phyloP scores from a whole-genome alignment of 2,329 filamentous ascomycete genomes.

The Hortaea werneckii region DNA sequence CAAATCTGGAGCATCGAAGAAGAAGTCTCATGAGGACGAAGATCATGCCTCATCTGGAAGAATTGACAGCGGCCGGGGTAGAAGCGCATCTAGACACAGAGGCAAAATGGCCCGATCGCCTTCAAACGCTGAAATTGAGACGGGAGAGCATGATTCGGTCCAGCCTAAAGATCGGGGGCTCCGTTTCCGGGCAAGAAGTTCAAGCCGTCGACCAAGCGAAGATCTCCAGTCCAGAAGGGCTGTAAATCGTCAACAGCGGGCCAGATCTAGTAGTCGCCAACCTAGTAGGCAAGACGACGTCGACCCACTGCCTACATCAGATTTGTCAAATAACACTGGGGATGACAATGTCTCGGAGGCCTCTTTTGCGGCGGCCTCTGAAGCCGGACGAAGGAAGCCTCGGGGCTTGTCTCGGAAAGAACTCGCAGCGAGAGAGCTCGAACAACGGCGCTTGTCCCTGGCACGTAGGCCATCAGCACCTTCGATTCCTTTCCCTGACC shows the following conservation, averaged over 20 bases:
- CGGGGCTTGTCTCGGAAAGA: conserved; percentile 30
- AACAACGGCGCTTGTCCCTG: conserved; percentile 76
- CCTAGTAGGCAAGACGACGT: conserved; percentile 3
- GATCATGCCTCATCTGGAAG: not conserved
- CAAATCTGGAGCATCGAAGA: conserved; percentile 1
- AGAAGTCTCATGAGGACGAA: not conserved
- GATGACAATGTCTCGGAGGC: conserved; percentile 10
- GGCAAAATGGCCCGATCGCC: conserved; percentile 59
- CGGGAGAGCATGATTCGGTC: conserved; percentile 45
- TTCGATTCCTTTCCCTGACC: conserved; percentile 62
- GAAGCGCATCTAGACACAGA: conserved; percentile 51
- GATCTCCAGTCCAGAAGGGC: conserved; percentile 24
- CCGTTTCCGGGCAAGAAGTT: conserved; percentile 41
- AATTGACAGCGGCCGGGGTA: conserved; percentile 39
- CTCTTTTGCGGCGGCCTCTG: conserved; percentile 3
- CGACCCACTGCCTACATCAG: conserved; percentile 2
- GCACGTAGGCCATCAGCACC: conserved; percentile 71
- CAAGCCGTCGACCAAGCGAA: conserved; percentile 30
- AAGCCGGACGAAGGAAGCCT: conserved; percentile 3
- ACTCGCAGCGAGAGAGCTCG: conserved; percentile 63
- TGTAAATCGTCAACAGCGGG: conserved; percentile 15
- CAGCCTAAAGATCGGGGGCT: conserved; percentile 32
- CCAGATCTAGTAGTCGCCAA: conserved; percentile 14
- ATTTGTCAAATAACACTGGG: conserved; percentile 1
- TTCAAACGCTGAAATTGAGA: conserved; percentile 60